Evolutionary conservation across 140 eudicot genomes (phyloP).

Genomic region (Bidens hawaiensis): DNA sequence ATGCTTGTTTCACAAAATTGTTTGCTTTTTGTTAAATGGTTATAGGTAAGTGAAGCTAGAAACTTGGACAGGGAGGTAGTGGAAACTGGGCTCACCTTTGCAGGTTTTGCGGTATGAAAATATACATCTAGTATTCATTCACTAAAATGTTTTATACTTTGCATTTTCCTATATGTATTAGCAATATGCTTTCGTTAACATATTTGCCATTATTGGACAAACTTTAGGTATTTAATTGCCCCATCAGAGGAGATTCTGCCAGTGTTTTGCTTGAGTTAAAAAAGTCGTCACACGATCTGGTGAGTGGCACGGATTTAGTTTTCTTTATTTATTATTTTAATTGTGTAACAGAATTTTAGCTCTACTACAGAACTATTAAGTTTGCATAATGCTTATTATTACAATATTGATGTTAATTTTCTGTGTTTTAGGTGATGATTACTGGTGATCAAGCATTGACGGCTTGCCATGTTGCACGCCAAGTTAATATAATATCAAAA

Average conservation of each 20-base stretch:
- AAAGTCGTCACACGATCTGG: conserved; percentile 94
- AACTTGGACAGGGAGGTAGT: conserved; percentile 83
- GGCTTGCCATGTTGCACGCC: conserved; percentile 94
- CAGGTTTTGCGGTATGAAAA: conserved; percentile 92
- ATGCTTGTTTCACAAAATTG: background rate
- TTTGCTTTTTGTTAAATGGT: conserved; percentile 20
- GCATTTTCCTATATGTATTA: background rate
- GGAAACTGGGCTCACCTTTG: conserved; percentile 84
- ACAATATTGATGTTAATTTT: background rate
- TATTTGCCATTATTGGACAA: conserved; percentile 7
- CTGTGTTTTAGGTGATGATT: conserved; percentile 74
- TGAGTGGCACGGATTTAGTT: conserved; percentile 26
- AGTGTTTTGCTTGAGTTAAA: conserved; percentile 77
- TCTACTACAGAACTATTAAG: background rate
- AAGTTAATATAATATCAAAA: conserved; percentile 78
- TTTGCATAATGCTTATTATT: no score
- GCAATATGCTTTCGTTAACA: conserved; percentile 11
- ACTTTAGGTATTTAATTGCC: conserved; percentile 85
- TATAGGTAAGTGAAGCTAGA: conserved; percentile 96
- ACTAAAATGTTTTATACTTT: background rate
- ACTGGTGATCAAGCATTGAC: conserved; percentile 99
- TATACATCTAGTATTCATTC: background rate
- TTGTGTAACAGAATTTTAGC: background rate
- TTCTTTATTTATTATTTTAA: background rate
- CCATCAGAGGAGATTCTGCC: conserved; percentile 84